A percentile compares a stretch with the other conserved stretches of the same genome.
These are phyloP conservation scores for Triticum turgidum DNA, from an alignment of 176 grass and related monocot species.

Conservation along the genomic window DNA sequence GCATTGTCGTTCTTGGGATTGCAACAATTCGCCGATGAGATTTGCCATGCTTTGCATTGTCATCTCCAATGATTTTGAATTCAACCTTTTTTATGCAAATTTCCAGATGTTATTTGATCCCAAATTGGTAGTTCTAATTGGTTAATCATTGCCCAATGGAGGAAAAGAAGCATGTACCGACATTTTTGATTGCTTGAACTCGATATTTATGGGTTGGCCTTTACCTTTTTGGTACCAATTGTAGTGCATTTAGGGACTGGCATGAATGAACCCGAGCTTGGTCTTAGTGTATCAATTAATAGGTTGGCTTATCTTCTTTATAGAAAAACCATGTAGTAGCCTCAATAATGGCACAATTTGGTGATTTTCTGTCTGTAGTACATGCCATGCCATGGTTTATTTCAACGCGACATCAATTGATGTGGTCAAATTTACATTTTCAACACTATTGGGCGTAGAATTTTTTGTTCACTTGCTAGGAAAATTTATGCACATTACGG, in stretches of 20 bases:
- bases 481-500: not conserved
- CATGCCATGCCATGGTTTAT: not conserved
- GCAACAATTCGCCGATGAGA: not conserved
- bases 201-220: slow-evolving; percentile 7
- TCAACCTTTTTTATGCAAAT: not conserved
- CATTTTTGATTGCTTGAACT: slow-evolving; percentile 20
- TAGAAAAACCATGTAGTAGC: not conserved
- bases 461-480: not conserved
- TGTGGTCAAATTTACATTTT: not conserved
- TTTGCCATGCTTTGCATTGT: not conserved
- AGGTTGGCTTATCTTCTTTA: not conserved
- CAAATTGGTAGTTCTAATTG: not conserved
- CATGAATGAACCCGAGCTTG: not conserved
- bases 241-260: slow-evolving; percentile 10
- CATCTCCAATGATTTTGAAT: not conserved
- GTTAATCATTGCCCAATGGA: not conserved
- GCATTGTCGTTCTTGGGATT: not conserved
- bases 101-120: not conserved
- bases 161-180: slow-evolving; percentile 1
- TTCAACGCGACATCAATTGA: not conserved
- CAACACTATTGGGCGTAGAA: not conserved
- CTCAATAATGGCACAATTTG: not conserved
- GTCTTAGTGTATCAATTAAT: not conserved
- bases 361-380: not conserved
- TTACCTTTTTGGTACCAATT: slow-evolving; percentile 28